Evolutionary conservation across 2,329 filamentous ascomycete genomes (phyloP).

Genomic region (Colletotrichum sp.): DNA sequence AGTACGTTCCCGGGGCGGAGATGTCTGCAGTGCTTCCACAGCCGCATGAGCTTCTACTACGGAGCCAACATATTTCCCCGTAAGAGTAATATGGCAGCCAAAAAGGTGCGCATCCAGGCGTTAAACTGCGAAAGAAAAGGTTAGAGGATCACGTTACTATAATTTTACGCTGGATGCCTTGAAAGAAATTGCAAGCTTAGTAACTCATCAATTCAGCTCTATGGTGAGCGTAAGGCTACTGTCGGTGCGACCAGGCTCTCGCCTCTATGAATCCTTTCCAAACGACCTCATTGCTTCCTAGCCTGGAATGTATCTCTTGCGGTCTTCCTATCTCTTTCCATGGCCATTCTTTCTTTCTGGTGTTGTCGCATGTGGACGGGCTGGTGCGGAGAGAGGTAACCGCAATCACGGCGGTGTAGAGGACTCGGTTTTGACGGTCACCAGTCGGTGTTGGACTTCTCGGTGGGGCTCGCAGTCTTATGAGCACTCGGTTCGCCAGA

Average conservation of each 20-base stretch:
- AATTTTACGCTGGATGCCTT: background rate
- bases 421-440: background rate
- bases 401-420: background rate
- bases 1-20: too few species aligned
- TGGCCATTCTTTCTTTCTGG: rapidly evolving
- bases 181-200: background rate
- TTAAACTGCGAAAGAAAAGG: too few species aligned
- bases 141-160: too few species aligned
- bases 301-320: background rate
- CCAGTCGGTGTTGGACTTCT: background rate
- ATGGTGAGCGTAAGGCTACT: background rate
- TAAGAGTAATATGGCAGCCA: too few species aligned
- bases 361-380: background rate
- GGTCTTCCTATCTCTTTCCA: background rate
- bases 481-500: background rate
- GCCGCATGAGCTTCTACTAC: too few species aligned
- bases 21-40: too few species aligned
- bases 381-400: background rate
- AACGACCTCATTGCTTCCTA: rapidly evolving
- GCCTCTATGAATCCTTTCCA: rapidly evolving
- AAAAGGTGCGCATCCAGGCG: too few species aligned
- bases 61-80: too few species aligned
- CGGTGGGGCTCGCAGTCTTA: too few species aligned
- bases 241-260: background rate
- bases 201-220: background rate